Conservation (phyloP, 169 alveolate species). For the Plasmodium malariae region DNA sequence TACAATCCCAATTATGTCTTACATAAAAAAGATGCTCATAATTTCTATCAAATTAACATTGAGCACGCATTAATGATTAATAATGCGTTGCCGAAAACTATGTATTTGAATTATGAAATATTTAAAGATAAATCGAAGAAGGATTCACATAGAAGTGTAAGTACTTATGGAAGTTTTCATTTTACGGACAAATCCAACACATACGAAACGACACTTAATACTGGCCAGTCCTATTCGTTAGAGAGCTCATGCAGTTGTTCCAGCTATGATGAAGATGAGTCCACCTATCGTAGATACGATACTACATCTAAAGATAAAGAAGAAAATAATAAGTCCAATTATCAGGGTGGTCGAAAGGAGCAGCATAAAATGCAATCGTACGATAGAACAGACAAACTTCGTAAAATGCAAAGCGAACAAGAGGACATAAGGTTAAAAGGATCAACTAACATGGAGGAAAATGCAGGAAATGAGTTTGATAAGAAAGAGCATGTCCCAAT, state of each 20-base stretch:
- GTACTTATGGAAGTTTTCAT: conserved; percentile 3
- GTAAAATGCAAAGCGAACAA: no score
- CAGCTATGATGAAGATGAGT: neutral
- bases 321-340: neutral
- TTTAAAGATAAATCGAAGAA: conserved; percentile 12
- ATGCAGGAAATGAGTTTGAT: neutral
- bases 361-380: no score
- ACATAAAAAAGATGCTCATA: conserved; percentile 70
- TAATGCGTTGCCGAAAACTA: conserved; percentile 62
- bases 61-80: conserved; percentile 74
- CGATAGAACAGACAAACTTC: no score
- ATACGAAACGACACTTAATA: neutral
- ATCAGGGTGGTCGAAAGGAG: neutral
- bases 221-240: neutral
- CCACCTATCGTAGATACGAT: neutral
- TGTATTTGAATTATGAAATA: conserved; percentile 47
- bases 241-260: neutral
- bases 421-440: no score
- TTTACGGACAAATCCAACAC: conserved; percentile 14
- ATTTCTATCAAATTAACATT: conserved; percentile 58
- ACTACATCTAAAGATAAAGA: neutral
- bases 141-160: conserved; percentile 9
- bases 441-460: neutral
- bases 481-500: no score
- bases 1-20: conserved; percentile 65